Evolutionary conservation across 768 basidiomycete genomes (phyloP).

Genomic region (Leccinum boreale): DNA sequence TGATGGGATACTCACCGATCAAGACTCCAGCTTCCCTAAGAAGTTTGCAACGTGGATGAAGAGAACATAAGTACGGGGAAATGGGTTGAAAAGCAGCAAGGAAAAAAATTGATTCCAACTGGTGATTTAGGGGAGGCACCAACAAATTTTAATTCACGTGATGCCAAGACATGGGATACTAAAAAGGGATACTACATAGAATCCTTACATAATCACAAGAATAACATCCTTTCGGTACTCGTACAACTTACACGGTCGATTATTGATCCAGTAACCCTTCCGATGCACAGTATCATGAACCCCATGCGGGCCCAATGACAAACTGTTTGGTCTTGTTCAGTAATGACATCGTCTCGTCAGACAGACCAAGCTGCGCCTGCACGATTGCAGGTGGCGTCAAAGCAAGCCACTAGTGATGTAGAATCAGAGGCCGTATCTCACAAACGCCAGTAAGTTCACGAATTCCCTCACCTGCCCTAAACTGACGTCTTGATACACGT

Average conservation of each 20-base stretch:
- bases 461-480: slow-evolving; percentile 40
- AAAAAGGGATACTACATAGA: no score
- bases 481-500: slow-evolving; percentile 35
- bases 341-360: slow-evolving; percentile 33
- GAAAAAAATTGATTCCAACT: neutral
- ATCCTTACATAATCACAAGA: no score
- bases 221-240: neutral
- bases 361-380: slow-evolving; percentile 41
- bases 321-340: slow-evolving; percentile 39
- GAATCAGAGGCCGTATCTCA: neutral
- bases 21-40: neutral
- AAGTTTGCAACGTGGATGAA: neutral
- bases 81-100: neutral
- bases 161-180: neutral
- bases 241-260: neutral
- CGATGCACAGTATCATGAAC: neutral
- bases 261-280: neutral
- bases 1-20: slow-evolving; percentile 5
- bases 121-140: slow-evolving; percentile 11
- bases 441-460: neutral
- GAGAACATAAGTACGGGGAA: no score
- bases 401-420: slow-evolving; percentile 37
- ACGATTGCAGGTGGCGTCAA: slow-evolving; percentile 46
- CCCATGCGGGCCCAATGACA: slow-evolving; percentile 30
- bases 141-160: neutral